Evolutionary conservation across 352 stramenopile species (phyloP), one percentile per base, ranked within the genome.

Genomic region (Phytophthora sp.): DNA sequence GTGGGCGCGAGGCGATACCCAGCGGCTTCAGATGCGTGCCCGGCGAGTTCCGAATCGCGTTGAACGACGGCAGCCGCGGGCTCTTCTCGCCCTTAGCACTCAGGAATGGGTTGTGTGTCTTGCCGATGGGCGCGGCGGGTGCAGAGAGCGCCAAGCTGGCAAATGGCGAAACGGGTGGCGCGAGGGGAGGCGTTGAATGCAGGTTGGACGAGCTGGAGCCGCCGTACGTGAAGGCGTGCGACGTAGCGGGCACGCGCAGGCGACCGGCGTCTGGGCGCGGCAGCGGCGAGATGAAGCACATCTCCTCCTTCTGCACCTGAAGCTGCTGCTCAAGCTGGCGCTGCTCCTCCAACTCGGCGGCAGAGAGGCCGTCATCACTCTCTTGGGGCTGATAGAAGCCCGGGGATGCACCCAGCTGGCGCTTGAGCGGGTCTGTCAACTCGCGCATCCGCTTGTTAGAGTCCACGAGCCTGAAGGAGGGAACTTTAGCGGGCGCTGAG

Each of bases 281-380:
- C 39, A 78, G 57, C 15, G 76, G 74, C n/a, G 79, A 77, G 20
- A 85, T 73, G 35, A 93, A 90, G 67, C 82, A 85, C 84, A 93
- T 93, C 61, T 93, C 84, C 55, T 93, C 80, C 21, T 84, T 82
- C 63, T 93, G 84, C 46, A 85, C 73, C 54, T 80, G 75, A 9
- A 93, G 75, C 71, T 93, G 84, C 69, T 91, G 80, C 58, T 86
- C 80, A 15, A 93, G 76, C 50, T 89, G 82, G 16, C 76, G 79
- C 53, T 89, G 77, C 26, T 90, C 82, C 44, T 87, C 83, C 7
- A 86, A 42, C 26, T 88, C 79, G 15, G 71, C 79, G n/a, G 76
- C 73, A 9, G 77, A 77, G 47, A 82, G 71, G 20, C 67, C 77
- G 24, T 84, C 65, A 58, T 87, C 73, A 24, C 46, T 75, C 20